Evolutionary conservation across 257 asterid genomes (phyloP).

Genomic region (Solanum pinnatisectum): DNA sequence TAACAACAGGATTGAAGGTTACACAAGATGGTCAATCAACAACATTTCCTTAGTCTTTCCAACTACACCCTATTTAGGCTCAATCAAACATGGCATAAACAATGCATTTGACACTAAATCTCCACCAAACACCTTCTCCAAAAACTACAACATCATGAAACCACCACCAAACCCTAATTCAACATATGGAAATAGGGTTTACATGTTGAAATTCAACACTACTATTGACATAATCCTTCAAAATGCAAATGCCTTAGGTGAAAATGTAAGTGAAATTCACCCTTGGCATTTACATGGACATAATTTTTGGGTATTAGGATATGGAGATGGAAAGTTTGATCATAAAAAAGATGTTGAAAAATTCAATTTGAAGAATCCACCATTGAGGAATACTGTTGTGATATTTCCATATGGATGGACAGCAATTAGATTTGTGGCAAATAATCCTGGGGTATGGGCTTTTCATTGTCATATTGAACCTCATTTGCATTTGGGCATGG

Average conservation of each 20-base stretch:
- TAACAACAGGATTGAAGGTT: constrained; percentile 29
- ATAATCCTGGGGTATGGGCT: constrained; percentile 86
- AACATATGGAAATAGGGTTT: constrained; percentile 45
- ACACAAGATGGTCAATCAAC: constrained; percentile 68
- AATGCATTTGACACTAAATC: constrained; percentile 24
- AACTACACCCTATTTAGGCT: constrained; percentile 57
- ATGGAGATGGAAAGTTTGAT: constrained; percentile 61
- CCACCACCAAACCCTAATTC: constrained; percentile 51
- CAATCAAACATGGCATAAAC: constrained; percentile 27
- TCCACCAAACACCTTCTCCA: constrained; percentile 34
- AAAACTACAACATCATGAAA: constrained; percentile 34
- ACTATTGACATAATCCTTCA: constrained; percentile 67
- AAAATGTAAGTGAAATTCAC: constrained; percentile 59
- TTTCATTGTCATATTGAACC: constrained; percentile 83
- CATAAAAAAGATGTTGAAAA: constrained; percentile 19
- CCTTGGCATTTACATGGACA: constrained; percentile 96
- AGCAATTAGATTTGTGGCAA: constrained; percentile 60
- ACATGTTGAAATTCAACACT: constrained; percentile 37
- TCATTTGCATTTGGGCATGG: constrained; percentile 78
- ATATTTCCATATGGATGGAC: constrained; percentile 80
- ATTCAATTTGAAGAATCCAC: constrained; percentile 60
- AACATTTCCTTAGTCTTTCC: constrained; percentile 61
- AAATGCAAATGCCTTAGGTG: constrained; percentile 52
- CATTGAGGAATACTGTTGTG: constrained; percentile 52
- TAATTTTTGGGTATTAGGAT: constrained; percentile 69